A percentile compares a stretch with the other conserved stretches of the same genome.
phyloP scores from a whole-genome alignment of 2,329 filamentous ascomycete genomes.

The Calonectria pauciramosa region DNA sequence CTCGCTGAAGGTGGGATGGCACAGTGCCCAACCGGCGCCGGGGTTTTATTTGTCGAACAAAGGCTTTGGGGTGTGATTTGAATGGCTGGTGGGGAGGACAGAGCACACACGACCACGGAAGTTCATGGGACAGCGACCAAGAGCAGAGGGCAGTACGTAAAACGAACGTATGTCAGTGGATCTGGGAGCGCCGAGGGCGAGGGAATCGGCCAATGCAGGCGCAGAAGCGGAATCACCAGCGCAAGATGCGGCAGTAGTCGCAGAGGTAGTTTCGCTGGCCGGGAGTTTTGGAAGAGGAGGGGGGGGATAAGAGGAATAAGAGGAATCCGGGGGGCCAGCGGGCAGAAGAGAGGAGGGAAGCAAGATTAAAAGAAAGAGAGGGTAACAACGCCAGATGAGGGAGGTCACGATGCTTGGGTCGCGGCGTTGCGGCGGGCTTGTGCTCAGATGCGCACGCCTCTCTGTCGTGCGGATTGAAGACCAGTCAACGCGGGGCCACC shows the following conservation, averaged over 20 bases:
- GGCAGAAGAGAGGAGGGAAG: not conserved
- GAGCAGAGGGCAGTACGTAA: constrained; percentile 52
- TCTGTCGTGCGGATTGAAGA: constrained; percentile 42
- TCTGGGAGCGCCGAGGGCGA: constrained; percentile 41
- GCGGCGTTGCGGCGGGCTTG: constrained; percentile 41
- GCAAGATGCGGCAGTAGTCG: constrained; percentile 39
- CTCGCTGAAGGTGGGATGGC: constrained; percentile 31
- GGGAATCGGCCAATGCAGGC: constrained; percentile 48
- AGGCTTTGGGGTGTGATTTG: constrained; percentile 43
- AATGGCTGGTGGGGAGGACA: constrained; percentile 39
- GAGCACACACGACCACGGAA: constrained; percentile 34
- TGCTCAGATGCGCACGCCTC: constrained; percentile 30
- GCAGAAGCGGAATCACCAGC: constrained; percentile 39
- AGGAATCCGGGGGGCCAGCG: not conserved
- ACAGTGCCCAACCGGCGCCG: constrained; percentile 36
- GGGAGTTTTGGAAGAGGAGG: constrained; percentile 18
- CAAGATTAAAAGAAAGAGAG: constrained; percentile 23
- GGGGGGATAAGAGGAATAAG: constrained; percentile 14
- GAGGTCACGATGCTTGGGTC: constrained; percentile 48
- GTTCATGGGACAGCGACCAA: constrained; percentile 34
- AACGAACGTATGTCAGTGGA: constrained; percentile 51
- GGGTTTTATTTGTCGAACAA: constrained; percentile 41
- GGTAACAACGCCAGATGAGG: constrained; percentile 31
- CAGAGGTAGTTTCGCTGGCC: constrained; percentile 25
- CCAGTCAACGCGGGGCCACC: constrained; percentile 33